Percentiles rank a stretch among this genome's conserved stretches.
Conservation (phyloP, 352 stramenopile species). For the Blastocystis hominis region DNA sequence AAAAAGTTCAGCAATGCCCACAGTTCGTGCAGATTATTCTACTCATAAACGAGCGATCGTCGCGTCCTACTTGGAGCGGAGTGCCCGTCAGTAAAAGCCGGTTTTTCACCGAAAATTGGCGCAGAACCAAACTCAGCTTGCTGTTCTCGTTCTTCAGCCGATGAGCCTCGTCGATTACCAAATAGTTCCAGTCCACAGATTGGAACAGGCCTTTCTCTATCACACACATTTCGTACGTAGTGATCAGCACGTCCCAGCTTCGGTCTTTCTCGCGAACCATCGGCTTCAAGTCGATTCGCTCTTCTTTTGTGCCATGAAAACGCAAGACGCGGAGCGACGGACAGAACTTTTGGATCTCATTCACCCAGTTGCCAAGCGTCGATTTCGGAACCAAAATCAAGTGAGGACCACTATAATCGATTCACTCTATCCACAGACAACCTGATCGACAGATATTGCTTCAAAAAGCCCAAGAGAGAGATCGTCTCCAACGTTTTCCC, state of each 20-base stretch:
- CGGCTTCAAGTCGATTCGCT: conserved; percentile 74
- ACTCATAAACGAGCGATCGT: too few species aligned
- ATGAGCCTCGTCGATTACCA: conserved; percentile 95
- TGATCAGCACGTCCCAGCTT: conserved; percentile 91
- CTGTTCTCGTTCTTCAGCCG: conserved; percentile 95
- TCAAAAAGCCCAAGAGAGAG: conserved; percentile 88
- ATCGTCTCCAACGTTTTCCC: conserved; percentile 97
- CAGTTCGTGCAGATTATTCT: conserved; percentile 98
- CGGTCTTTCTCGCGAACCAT: conserved; percentile 72
- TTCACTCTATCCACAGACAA: conserved; percentile 50
- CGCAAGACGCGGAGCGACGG: conserved; percentile 84
- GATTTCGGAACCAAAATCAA: conserved; percentile 95
- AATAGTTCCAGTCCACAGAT: conserved; percentile 89
- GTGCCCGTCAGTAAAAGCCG: conserved; percentile 79
- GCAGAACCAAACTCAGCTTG: conserved; percentile 72
- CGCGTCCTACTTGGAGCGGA: conserved; percentile 64
- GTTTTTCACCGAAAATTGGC: conserved; percentile 68
- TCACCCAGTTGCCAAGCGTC: conserved; percentile 95
- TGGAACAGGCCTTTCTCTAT: conserved; percentile 77
- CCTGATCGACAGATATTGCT: conserved; percentile 70
- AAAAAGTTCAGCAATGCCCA: conserved; percentile 99
- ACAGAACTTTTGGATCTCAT: conserved; percentile 89
- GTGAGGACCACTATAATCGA: conserved; percentile 81
- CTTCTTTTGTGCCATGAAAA: conserved; percentile 89
- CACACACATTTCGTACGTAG: conserved; percentile 93